Evolutionary conservation across 345 rosid genomes (phyloP).

Genomic region (Hibiscus trionum): DNA sequence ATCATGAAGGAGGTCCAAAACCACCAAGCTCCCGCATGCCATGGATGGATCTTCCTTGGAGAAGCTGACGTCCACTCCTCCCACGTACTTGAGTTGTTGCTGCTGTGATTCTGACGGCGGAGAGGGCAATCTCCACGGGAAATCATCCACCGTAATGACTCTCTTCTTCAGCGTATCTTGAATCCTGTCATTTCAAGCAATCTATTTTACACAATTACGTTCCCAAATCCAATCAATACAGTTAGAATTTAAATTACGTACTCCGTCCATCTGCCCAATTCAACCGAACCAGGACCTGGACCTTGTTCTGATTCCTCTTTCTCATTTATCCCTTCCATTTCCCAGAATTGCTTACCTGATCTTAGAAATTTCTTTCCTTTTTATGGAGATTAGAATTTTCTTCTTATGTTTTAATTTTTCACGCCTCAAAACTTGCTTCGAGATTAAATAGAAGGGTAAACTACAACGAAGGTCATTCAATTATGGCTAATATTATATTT

Average conservation of each 20-base stretch:
- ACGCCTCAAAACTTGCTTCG: not conserved
- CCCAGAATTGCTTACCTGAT: not conserved
- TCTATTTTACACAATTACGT: not conserved
- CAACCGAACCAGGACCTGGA: not conserved
- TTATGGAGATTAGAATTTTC: not conserved
- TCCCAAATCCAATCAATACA: not conserved
- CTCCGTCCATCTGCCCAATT: not conserved
- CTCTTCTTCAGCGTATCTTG: constrained; percentile 53
- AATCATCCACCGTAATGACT: constrained; percentile 54
- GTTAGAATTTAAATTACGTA: not conserved
- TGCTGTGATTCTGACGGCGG: not conserved
- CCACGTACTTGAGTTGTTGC: constrained; percentile 57
- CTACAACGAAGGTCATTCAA: too few species aligned
- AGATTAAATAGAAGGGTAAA: not conserved
- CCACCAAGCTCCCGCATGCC: constrained; percentile 73
- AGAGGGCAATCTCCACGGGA: constrained; percentile 45
- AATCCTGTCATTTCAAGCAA: constrained; percentile 16
- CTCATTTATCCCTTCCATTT: constrained; percentile 1
- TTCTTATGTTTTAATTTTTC: not conserved
- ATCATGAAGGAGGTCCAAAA: constrained; percentile 43
- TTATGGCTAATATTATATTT: too few species aligned
- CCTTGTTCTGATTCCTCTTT: not conserved
- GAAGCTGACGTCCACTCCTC: constrained; percentile 88
- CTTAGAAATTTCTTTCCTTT: not conserved
- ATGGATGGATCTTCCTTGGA: constrained; percentile 54